Evolutionary conservation across 2,329 filamentous ascomycete species (phyloP), one percentile per base, ranked within the genome.

Genomic region (Xylariaceae sp.): DNA sequence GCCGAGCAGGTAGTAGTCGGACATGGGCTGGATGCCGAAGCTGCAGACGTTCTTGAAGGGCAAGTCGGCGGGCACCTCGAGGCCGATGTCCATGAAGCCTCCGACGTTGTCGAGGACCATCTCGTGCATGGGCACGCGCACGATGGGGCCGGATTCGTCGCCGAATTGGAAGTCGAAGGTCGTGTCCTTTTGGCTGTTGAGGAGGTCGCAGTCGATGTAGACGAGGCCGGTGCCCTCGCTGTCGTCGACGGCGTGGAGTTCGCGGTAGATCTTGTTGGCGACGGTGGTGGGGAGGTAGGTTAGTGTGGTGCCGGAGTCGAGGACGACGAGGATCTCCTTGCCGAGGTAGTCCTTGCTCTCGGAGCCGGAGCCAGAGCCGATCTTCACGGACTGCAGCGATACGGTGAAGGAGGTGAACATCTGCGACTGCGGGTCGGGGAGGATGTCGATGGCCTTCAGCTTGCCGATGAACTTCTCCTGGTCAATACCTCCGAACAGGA

Each of bases 401-500:
- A 79, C 73, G 30, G 74, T 76, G 60, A 77, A 78, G 49, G 75
- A 73, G 42, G 71, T 69, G 63, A 73, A 73, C 45, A 63, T 76
- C 35, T 74, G 73, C 9, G 72, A 72, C 17, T 76, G 70, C 42
- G 78, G 74, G n/a, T 74, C 72, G 45, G 72, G 74, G 55, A 82
- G 71, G 62, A 88, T 81, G 6, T 84, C 82, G 3, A 88, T 71
- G 5, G 78, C 78, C 47, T 76, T 67, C 1, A 89, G 77, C 10
- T 74, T 65, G 56, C 86, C 86, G 3, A 78, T 76, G 73, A 83
- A 90, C 72, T 89, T 89, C 61, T 79, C 79, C 1, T 80, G 86
- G 73, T 90, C 86, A 58, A 89, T 79, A 52, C 87, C 87, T 58
- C 87, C 87, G 64, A 90, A 89, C 11, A 90, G 76, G 62, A 89